These are phyloP conservation scores for Staphylotrichum tortipilum DNA, from an alignment of 495 filamentous ascomycete species.

Conservation along the genomic window DNA sequence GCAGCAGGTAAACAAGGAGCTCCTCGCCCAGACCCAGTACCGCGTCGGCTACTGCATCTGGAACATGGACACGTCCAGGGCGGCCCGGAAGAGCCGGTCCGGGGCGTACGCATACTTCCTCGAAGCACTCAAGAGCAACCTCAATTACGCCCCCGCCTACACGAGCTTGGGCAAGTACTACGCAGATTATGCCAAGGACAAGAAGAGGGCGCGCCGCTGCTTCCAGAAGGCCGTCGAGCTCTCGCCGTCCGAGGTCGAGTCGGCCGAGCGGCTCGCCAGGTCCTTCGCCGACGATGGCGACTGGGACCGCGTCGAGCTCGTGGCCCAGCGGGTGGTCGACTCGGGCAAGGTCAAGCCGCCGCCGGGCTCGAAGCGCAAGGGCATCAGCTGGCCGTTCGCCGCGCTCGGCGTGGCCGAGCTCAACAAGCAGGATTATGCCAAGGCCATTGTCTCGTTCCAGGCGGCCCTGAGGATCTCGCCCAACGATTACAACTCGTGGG, in stretches of 20 bases:
- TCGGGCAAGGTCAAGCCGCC: slow-evolving; percentile 82
- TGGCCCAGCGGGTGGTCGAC: slow-evolving; percentile 84
- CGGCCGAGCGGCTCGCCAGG: slow-evolving; percentile 77
- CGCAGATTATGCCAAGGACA: slow-evolving; percentile 81
- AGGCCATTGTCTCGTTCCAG: slow-evolving; percentile 86
- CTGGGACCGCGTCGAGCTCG: slow-evolving; percentile 92
- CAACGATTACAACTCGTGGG: slow-evolving; percentile 85
- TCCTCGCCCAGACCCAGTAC: slow-evolving; percentile 76
- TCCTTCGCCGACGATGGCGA: slow-evolving; percentile 82
- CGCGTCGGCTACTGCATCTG: slow-evolving; percentile 84
- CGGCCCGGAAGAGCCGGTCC: slow-evolving; percentile 64
- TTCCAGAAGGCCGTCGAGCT: slow-evolving; percentile 97
- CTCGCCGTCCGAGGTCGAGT: slow-evolving; percentile 75
- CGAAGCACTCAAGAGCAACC: slow-evolving; percentile 71
- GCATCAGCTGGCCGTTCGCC: slow-evolving; percentile 93
- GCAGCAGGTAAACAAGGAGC: slow-evolving; percentile 50
- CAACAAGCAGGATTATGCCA: slow-evolving; percentile 83
- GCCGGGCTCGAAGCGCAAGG: slow-evolving; percentile 83
- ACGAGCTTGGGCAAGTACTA: slow-evolving; percentile 94
- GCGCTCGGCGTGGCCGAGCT: slow-evolving; percentile 92
- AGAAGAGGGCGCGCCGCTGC: slow-evolving; percentile 71
- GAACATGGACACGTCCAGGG: slow-evolving; percentile 62
- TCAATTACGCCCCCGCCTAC: slow-evolving; percentile 88
- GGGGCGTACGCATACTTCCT: slow-evolving; percentile 75
- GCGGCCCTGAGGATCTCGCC: slow-evolving; percentile 77